phyloP scores from a whole-genome alignment of 2,329 filamentous ascomycete species.

The Neonectria sp. region DNA sequence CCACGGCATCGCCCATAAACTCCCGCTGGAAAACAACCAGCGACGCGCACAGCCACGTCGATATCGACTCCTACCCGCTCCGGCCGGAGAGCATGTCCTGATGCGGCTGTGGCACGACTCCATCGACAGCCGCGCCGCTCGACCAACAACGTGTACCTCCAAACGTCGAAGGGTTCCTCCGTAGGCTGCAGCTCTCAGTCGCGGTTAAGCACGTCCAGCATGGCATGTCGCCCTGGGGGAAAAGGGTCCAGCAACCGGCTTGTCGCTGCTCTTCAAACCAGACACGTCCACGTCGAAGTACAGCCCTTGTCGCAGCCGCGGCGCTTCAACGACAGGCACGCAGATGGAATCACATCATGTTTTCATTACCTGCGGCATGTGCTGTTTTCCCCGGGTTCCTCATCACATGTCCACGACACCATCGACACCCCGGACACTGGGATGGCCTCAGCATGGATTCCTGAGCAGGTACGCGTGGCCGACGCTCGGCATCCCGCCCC shows the following conservation, averaged over 20 bases:
- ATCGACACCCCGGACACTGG: conserved; percentile 27
- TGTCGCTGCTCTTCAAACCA: conserved; percentile 30
- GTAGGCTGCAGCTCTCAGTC: conserved; percentile 1
- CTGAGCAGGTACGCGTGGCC: conserved; percentile 33
- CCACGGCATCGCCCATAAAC: neutral
- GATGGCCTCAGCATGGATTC: conserved; percentile 35
- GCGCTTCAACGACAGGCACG: neutral
- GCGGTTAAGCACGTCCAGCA: conserved; percentile 14
- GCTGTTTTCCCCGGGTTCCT: neutral
- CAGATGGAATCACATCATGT: conserved; percentile 6
- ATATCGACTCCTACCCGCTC: neutral
- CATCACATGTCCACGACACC: conserved; percentile 20
- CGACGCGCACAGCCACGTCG: conserved; percentile 13
- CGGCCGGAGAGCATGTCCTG: conserved; percentile 7
- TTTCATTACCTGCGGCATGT: neutral
- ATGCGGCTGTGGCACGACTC: conserved; percentile 25
- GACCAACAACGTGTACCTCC: neutral
- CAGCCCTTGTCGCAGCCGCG: conserved; percentile 5
- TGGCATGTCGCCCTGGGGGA: conserved; percentile 20
- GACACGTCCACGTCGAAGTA: conserved; percentile 34
- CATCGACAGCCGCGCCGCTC: neutral
- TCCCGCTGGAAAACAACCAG: neutral
- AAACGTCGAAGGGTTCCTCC: conserved; percentile 8
- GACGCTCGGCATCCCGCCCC: conserved; percentile 31
- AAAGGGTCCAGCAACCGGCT: conserved; percentile 10